Conservation (phyloP, 1,284 basidiomycete species). For the Xerocomus minutiporus region DNA sequence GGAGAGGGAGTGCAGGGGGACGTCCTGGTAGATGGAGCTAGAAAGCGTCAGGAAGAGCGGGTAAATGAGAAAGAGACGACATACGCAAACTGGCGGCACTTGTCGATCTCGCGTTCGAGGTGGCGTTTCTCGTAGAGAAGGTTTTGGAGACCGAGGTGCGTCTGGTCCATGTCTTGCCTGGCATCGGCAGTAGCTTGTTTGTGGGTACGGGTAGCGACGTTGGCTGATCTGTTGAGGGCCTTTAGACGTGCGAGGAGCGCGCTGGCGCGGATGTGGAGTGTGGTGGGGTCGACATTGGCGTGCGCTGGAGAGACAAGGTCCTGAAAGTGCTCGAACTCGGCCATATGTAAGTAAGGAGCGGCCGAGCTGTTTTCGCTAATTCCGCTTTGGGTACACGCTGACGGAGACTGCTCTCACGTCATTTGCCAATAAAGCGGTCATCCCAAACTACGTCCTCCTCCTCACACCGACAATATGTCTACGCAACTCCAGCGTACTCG, state of each 20-base stretch:
- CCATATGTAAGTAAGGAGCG: background rate
- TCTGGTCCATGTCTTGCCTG: slow-evolving; percentile 77
- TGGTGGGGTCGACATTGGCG: slow-evolving; percentile 45
- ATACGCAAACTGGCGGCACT: slow-evolving; percentile 81
- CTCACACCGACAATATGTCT: slow-evolving; percentile 34
- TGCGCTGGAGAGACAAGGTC: slow-evolving; percentile 51
- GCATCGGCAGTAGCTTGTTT: slow-evolving; percentile 73
- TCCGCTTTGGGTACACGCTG: slow-evolving; percentile 14
- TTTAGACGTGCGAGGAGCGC: slow-evolving; percentile 74
- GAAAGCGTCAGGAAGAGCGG: slow-evolving; percentile 4
- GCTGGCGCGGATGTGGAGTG: slow-evolving; percentile 58
- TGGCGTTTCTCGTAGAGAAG: slow-evolving; percentile 79
- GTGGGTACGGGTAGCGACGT: slow-evolving; percentile 59
- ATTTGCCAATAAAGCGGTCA: slow-evolving; percentile 21
- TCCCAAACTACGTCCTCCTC: background rate
- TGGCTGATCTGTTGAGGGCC: slow-evolving; percentile 67
- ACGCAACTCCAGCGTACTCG: slow-evolving; percentile 44
- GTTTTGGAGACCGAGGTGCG: slow-evolving; percentile 76
- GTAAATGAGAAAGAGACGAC: slow-evolving; percentile 22
- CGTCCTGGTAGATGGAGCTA: slow-evolving; percentile 80
- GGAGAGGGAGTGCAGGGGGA: slow-evolving; percentile 62
- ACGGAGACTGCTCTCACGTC: slow-evolving; percentile 28
- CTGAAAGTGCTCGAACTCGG: slow-evolving; percentile 40
- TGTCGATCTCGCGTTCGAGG: slow-evolving; percentile 80
- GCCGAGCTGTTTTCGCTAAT: background rate